Conservation (phyloP, 1,139 yeast genomes). For the Arxiozyma slooffiae region DNA sequence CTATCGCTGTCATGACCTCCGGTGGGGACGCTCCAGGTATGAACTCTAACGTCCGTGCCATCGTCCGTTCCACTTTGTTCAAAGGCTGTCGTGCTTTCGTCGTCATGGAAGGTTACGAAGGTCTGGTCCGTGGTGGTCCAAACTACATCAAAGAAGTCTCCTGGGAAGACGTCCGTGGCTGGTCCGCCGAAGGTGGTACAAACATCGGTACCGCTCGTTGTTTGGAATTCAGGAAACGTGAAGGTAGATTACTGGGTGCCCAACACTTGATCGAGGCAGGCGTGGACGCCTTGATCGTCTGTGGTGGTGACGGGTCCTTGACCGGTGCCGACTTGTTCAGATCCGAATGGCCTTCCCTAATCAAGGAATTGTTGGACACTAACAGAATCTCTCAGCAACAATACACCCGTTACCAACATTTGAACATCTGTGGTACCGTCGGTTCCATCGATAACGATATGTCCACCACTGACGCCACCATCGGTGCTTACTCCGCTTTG, state of each 20-base stretch:
- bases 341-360: constrained; percentile 83
- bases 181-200: constrained; percentile 87
- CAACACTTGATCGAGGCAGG: constrained; percentile 78
- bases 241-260: constrained; percentile 75
- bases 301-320: constrained; percentile 97
- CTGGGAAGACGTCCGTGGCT: constrained; percentile 94
- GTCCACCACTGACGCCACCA: constrained; percentile 93
- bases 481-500: constrained; percentile 89
- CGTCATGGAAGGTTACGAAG: constrained; percentile 90
- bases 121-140: constrained; percentile 75
- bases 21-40: constrained; percentile 98
- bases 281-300: constrained; percentile 87
- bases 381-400: constrained; percentile 49
- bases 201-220: constrained; percentile 94
- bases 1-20: constrained; percentile 89
- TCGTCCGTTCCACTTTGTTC: constrained; percentile 80
- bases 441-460: constrained; percentile 97
- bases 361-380: constrained; percentile 53
- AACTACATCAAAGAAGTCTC: constrained; percentile 58
- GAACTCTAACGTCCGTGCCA: constrained; percentile 84
- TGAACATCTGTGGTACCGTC: constrained; percentile 88
- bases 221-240: constrained; percentile 69
- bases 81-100: constrained; percentile 93
- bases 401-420: constrained; percentile 51
- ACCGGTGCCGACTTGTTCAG: constrained; percentile 96